Conservation (phyloP, 2,329 filamentous ascomycete genomes). For the Ceratocystis ficicola region DNA sequence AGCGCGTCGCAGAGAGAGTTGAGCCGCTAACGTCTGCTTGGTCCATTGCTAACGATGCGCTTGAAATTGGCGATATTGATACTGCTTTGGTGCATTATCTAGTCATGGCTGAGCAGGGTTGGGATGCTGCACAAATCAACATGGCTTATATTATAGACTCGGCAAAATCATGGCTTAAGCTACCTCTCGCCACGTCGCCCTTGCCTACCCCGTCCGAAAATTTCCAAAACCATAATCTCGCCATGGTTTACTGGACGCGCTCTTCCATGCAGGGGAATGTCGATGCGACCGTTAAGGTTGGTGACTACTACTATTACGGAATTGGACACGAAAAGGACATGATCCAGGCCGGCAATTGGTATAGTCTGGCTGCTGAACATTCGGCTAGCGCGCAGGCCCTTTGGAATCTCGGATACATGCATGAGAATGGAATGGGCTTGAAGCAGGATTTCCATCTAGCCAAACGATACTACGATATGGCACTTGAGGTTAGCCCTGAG, state of each 20-base stretch:
- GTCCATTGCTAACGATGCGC: constrained; percentile 70
- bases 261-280: constrained; percentile 88
- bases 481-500: constrained; percentile 80
- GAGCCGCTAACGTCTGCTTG: constrained; percentile 67
- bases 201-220: constrained; percentile 25
- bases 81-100: constrained; percentile 69
- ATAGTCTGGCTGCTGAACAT: constrained; percentile 81
- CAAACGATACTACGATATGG: constrained; percentile 90
- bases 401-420: constrained; percentile 98
- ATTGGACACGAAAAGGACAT: constrained; percentile 59
- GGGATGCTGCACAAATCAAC: constrained; percentile 79
- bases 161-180: constrained; percentile 47
- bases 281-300: constrained; percentile 93
- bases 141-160: constrained; percentile 78
- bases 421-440: constrained; percentile 87
- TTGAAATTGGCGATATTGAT: constrained; percentile 65
- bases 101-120: constrained; percentile 84
- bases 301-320: constrained; percentile 86
- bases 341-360: constrained; percentile 85
- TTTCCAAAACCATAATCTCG: constrained; percentile 47
- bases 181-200: constrained; percentile 31
- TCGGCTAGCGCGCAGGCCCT: constrained; percentile 87
- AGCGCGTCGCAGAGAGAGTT: constrained; percentile 60
- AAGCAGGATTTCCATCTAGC: constrained; percentile 95
- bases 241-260: constrained; percentile 87